Percentiles rank a stretch among this genome's conserved stretches.
phyloP scores from a whole-genome alignment of 2,329 filamentous ascomycete species.

The Clathrospora elynae region DNA sequence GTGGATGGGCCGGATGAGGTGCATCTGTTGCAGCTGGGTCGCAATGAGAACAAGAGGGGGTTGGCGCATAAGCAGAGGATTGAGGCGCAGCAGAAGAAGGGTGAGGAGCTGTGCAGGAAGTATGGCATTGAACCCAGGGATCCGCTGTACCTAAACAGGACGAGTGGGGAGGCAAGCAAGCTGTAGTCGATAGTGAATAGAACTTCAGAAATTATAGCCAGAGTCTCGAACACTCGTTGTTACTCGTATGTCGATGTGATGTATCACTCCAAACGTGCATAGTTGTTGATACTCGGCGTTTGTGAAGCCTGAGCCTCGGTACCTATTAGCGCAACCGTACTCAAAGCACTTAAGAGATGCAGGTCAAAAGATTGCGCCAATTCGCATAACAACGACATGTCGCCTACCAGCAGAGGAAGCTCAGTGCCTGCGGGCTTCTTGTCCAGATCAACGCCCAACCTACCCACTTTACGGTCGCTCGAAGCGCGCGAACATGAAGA shows the following conservation, averaged over 20 bases:
- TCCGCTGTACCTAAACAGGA: slow-evolving; percentile 51
- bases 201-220: background rate
- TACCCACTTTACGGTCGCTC: slow-evolving; percentile 50
- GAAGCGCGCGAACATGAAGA: slow-evolving; percentile 15
- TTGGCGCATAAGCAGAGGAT: slow-evolving; percentile 66
- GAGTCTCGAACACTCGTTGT: background rate
- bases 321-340: slow-evolving; percentile 21
- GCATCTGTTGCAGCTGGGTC: slow-evolving; percentile 73
- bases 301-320: slow-evolving; percentile 15
- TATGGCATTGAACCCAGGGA: slow-evolving; percentile 56
- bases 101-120: slow-evolving; percentile 67
- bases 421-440: slow-evolving; percentile 49
- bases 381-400: slow-evolving; percentile 42
- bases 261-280: too few species aligned
- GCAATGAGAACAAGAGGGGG: slow-evolving; percentile 77
- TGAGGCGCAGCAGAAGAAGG: slow-evolving; percentile 66
- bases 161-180: slow-evolving; percentile 49
- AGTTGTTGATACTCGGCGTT: too few species aligned
- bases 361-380: slow-evolving; percentile 11
- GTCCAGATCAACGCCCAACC: slow-evolving; percentile 55
- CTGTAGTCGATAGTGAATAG: slow-evolving; percentile 40
- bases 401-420: slow-evolving; percentile 53
- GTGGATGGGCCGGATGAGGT: slow-evolving; percentile 98
- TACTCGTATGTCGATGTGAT: too few species aligned
- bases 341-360: slow-evolving; percentile 28